A percentile compares a stretch with the other conserved stretches of the same genome.
phyloP scores from a whole-genome alignment of 768 basidiomycete genomes.

The Lepiota brunneoincarnata region DNA sequence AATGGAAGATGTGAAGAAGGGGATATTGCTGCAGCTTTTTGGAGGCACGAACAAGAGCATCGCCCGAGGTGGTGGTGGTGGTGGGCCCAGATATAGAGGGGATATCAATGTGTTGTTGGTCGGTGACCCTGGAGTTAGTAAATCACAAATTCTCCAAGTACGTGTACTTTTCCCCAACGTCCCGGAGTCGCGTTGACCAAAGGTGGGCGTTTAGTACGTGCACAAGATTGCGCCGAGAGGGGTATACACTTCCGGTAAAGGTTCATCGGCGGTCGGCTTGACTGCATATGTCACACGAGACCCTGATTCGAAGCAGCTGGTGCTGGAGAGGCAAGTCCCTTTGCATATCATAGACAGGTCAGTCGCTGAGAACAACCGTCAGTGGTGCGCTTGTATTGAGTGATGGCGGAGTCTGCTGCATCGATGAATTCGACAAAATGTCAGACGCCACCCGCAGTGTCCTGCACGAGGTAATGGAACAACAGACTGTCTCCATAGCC shows the following conservation, averaged over 20 bases:
- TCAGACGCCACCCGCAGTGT: constrained; percentile 96
- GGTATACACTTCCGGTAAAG: constrained; percentile 97
- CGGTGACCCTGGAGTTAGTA: constrained; percentile 96
- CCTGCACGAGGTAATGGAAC: constrained; percentile 99
- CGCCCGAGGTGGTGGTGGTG: constrained; percentile 88
- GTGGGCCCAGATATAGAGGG: constrained; percentile 94
- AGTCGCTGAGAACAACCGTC: not conserved
- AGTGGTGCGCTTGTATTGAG: constrained; percentile 93
- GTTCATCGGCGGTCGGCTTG: constrained; percentile 96
- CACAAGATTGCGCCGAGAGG: constrained; percentile 98
- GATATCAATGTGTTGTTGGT: constrained; percentile 98
- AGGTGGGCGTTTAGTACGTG: constrained; percentile 66
- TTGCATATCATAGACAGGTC: too few species aligned
- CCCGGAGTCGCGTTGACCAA: not conserved
- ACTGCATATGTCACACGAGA: constrained; percentile 98
- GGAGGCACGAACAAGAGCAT: constrained; percentile 98
- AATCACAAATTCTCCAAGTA: constrained; percentile 93
- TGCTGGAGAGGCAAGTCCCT: constrained; percentile 78
- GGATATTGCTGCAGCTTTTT: constrained; percentile 92
- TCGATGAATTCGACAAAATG: constrained; percentile 99
- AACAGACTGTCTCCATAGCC: constrained; percentile 99
- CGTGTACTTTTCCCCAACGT: constrained; percentile 16
- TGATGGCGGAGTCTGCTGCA: constrained; percentile 97
- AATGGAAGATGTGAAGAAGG: constrained; percentile 99
- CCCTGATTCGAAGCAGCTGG: constrained; percentile 97